Evolutionary conservation across 345 rosid species (phyloP).

Genomic region (Euphorbia tirucalli): DNA sequence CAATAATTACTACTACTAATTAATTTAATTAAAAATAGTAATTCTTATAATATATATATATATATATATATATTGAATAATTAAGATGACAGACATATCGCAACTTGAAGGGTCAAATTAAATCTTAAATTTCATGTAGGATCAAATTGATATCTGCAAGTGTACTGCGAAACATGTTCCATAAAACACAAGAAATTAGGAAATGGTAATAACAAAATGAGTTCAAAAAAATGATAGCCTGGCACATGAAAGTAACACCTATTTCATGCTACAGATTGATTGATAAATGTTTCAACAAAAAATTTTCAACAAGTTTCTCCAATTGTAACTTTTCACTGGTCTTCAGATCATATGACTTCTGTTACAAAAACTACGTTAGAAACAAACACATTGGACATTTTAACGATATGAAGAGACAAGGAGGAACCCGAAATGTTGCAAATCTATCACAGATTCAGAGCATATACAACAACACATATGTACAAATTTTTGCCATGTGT

Average conservation of each 20-base stretch:
- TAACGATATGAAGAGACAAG: too few relatives aligned
- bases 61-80: too few relatives aligned
- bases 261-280: constrained; percentile 18
- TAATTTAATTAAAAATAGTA: too few relatives aligned
- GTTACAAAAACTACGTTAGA: constrained; percentile 43
- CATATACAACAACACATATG: constrained; percentile 64
- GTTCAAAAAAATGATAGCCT: constrained; percentile 8
- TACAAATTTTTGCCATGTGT: constrained; percentile 59
- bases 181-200: neutral
- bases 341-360: constrained; percentile 15
- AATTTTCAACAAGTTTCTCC: constrained; percentile 1
- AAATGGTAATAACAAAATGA: neutral
- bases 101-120: too few relatives aligned
- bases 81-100: too few relatives aligned
- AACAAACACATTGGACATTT: constrained; percentile 21
- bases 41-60: too few relatives aligned
- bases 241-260: neutral
- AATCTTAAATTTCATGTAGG: too few relatives aligned
- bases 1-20: too few relatives aligned
- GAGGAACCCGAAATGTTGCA: constrained; percentile 18
- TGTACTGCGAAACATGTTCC: too few relatives aligned
- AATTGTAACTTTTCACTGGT: constrained; percentile 8
- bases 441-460: constrained; percentile 25
- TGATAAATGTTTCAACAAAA: constrained; percentile 5
- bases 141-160: too few relatives aligned